A percentile compares a stretch with the other conserved stretches of the same genome.
Evolutionary conservation across 179 eudicot genomes (phyloP).

Genomic region (Amaranthus tricolor): DNA sequence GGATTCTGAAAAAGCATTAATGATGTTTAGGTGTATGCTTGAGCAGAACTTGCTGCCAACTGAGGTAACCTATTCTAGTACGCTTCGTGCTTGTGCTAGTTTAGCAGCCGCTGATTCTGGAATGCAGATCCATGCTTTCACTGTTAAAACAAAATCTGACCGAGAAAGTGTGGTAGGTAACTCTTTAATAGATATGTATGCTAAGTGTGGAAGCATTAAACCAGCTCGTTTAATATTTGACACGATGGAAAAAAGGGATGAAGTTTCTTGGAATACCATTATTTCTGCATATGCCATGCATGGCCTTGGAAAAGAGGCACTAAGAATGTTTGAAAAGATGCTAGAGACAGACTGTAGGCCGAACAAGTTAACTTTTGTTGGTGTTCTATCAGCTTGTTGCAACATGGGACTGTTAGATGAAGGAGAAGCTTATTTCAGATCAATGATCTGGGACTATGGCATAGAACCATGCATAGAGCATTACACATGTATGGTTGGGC

Average conservation of each 20-base stretch:
- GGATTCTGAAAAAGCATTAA: conserved; percentile 52
- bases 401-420: conserved; percentile 59
- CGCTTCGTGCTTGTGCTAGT: conserved; percentile 62
- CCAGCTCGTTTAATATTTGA: conserved; percentile 64
- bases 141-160: conserved; percentile 54
- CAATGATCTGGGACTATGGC: conserved; percentile 49
- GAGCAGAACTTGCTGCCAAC: conserved; percentile 41
- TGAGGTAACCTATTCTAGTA: conserved; percentile 65
- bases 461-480: conserved; percentile 80
- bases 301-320: conserved; percentile 66
- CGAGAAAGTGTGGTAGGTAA: conserved; percentile 53
- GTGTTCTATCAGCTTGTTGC: conserved; percentile 74
- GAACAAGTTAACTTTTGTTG: conserved; percentile 56
- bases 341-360: conserved; percentile 39
- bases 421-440: conserved; percentile 50
- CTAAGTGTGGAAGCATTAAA: conserved; percentile 68
- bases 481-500: conserved; percentile 83
- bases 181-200: conserved; percentile 68
- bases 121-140: conserved; percentile 58
- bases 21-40: conserved; percentile 51
- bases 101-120: conserved; percentile 64
- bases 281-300: conserved; percentile 70
- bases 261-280: conserved; percentile 71
- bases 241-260: conserved; percentile 45
- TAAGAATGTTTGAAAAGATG: conserved; percentile 52